These are phyloP conservation scores for Lentinula raphanica DNA, from an alignment of 768 basidiomycete species.

Conservation along the genomic window DNA sequence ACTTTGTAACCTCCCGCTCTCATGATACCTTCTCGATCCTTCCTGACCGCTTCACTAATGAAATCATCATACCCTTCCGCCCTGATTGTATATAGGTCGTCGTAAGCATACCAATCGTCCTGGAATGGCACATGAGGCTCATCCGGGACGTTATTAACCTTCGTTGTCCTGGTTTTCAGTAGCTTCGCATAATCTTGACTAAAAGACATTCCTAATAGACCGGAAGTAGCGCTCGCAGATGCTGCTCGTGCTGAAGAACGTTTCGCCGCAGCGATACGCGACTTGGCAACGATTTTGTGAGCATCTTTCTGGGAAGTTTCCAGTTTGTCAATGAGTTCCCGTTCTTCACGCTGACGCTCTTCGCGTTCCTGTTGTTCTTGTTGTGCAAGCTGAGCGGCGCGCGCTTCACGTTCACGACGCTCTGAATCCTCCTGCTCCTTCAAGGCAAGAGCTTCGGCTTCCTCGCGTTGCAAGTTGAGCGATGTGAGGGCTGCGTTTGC, in stretches of 20 bases:
- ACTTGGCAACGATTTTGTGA: constrained; percentile 61
- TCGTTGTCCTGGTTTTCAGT: constrained; percentile 59
- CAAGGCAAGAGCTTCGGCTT: constrained; percentile 65
- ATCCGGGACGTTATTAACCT: constrained; percentile 63
- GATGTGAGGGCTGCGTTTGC: constrained; percentile 83
- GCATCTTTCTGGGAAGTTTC: constrained; percentile 75
- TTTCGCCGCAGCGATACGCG: constrained; percentile 58
- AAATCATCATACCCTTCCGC: constrained; percentile 63
- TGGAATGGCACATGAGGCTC: constrained; percentile 75
- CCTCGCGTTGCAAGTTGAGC: constrained; percentile 78
- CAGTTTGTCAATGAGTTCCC: constrained; percentile 75
- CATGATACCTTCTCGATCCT: constrained; percentile 75
- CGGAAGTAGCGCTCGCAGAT: constrained; percentile 17
- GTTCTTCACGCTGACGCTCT: constrained; percentile 55
- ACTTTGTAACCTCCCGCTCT: constrained; percentile 77
- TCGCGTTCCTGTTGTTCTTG: constrained; percentile 29
- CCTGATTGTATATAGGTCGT: constrained; percentile 56
- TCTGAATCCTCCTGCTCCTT: constrained; percentile 81
- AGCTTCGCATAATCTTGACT: constrained; percentile 43
- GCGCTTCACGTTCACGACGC: constrained; percentile 61
- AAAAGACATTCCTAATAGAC: constrained; percentile 26
- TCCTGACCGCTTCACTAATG: constrained; percentile 68
- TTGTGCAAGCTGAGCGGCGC: constrained; percentile 34
- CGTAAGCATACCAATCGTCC: constrained; percentile 72
- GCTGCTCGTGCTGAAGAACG: constrained; percentile 53